Evolutionary conservation across 2,329 filamentous ascomycete genomes (phyloP), one percentile per base, ranked within the genome.

Genomic region (Aspergillus fumigatiaffinis): DNA sequence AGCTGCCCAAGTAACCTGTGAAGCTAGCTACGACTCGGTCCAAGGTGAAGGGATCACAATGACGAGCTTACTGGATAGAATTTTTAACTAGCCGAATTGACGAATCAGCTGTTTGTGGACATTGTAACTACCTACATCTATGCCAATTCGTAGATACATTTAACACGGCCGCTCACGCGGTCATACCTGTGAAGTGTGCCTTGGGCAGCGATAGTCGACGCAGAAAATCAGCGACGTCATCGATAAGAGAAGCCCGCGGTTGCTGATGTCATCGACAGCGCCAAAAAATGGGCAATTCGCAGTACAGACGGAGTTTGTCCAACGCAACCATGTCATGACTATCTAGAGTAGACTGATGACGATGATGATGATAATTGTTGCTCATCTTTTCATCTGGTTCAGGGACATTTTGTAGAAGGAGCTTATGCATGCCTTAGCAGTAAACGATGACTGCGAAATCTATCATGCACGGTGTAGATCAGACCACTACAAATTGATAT

Each of bases 181-280:
- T n/a, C 32, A 38, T 38, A 38, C 32, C 2, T 38, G 32, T 7
- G 14, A 17, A 17, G 32, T 17, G 5, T 38, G 32, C 32, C 32
- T 38, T 17, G 32, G 32, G 14, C 14, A 38, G 32, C 32, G 32
- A 38, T 38, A 7, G 14, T 6, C 32, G 6, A 38, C 14, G 5
- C 14, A 38, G 14, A 38, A 7, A 38, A 38, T 38, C 32, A 38
- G 56, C 57, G 57, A 63, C 61, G 61, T 65, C 63, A 63, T 64
- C 51, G 59, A 38, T 38, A 38, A 51, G 29, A 52, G 51, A 52
- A 32, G 38, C 21, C 14, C 38, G 29, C 21, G 14, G 17, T 25
- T 53, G 38, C 54, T 63, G 63, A 65, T 63, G 63, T 65, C 63
- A 65, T 63, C 56, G 53, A 59, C 28, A 29, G 28, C 10, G 32